Evolutionary conservation across 2,329 filamentous ascomycete genomes (phyloP).

Genomic region (Colletotrichum godetiae): DNA sequence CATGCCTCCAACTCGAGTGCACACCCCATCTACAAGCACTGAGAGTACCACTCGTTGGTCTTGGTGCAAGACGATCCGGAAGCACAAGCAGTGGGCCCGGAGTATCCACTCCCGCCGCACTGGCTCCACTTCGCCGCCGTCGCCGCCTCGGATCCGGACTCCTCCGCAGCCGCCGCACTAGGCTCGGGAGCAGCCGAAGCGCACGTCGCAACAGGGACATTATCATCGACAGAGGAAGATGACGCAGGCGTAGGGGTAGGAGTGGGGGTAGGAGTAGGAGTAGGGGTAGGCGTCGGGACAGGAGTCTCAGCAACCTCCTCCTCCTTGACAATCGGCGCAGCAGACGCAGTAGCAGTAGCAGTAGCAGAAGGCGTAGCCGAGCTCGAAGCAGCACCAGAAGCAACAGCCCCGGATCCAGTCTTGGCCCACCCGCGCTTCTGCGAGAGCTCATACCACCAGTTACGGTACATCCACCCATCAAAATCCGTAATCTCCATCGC

Average conservation of each 20-base stretch:
- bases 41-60: constrained; percentile 53
- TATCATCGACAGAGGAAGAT: background rate
- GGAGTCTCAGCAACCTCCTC: background rate
- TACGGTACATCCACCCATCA: constrained; percentile 59
- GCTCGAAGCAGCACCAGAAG: background rate
- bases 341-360: background rate
- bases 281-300: no score
- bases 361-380: background rate
- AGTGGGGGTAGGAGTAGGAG: no score
- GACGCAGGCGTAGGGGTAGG: background rate
- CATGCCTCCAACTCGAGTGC: rapidly evolving
- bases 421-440: constrained; percentile 41
- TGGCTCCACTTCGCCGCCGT: constrained; percentile 48
- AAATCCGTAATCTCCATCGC: constrained; percentile 56
- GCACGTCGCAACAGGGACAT: background rate
- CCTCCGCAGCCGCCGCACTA: constrained; percentile 31
- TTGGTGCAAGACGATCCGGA: constrained; percentile 49
- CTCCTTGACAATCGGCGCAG: constrained; percentile 10
- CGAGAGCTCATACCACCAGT: constrained; percentile 55
- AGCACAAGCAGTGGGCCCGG: constrained; percentile 49
- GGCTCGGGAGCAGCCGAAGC: background rate
- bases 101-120: constrained; percentile 50
- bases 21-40: constrained; percentile 48
- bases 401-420: background rate
- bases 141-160: no score